phyloP scores from a whole-genome alignment of 2,329 filamentous ascomycete genomes.

The Trichoderma atrobrunneum region DNA sequence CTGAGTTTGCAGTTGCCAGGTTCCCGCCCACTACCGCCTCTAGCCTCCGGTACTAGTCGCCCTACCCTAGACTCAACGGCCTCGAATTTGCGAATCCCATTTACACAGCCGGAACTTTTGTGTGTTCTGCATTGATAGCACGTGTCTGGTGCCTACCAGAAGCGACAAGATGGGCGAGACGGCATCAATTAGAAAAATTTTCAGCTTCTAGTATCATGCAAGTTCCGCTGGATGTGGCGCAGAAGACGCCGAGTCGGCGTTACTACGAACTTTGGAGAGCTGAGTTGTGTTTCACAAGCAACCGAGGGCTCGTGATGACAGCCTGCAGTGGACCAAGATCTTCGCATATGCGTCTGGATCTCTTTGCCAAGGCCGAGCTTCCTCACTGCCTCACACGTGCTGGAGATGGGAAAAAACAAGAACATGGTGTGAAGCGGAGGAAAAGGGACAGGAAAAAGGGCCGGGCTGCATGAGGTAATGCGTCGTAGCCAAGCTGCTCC shows the following conservation, averaged over 20 bases:
- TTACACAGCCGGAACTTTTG: not conserved
- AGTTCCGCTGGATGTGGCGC: not conserved
- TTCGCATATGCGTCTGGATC: not conserved
- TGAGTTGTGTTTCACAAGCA: conserved; percentile 12
- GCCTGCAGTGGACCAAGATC: not conserved
- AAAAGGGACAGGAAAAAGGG: not conserved
- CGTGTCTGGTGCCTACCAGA: not conserved
- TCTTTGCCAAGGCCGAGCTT: not conserved
- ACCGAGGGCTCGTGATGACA: conserved; percentile 13
- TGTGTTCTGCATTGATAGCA: not conserved
- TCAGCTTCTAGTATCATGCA: not conserved
- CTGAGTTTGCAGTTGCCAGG: conserved; percentile 1
- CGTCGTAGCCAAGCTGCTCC: not conserved
- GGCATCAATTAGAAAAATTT: not conserved
- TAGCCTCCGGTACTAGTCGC: conserved; percentile 15
- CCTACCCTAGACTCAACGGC: conserved; percentile 8
- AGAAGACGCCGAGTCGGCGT: conserved; percentile 12
- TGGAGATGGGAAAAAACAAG: not conserved
- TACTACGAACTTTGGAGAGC: not conserved
- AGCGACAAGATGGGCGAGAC: not conserved
- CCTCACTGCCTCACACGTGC: not conserved
- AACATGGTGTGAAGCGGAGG: not conserved
- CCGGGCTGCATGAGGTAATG: not conserved
- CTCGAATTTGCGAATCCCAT: not conserved
- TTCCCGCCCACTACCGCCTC: conserved; percentile 12